These are phyloP conservation scores for Plasmodium cynomolgi DNA, from an alignment of 169 alveolate genomes.

Conservation along the genomic window DNA sequence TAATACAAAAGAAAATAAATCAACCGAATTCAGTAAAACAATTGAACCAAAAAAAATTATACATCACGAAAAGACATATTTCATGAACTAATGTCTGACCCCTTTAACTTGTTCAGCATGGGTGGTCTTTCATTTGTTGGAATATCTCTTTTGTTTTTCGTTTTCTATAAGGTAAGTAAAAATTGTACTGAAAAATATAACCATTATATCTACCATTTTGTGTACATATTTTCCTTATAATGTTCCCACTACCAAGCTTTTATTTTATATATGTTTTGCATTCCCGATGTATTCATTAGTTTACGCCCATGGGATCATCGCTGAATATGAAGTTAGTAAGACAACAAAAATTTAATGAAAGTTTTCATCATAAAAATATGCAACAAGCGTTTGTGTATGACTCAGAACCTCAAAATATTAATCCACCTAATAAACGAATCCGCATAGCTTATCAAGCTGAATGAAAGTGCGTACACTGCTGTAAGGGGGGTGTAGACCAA, in stretches of 20 bases:
- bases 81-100: neutral
- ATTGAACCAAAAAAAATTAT: neutral
- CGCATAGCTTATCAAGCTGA: neutral
- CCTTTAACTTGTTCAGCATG: neutral
- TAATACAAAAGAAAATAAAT: neutral
- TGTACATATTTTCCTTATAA: neutral
- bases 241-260: neutral
- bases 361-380: neutral
- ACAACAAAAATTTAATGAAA: neutral
- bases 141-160: neutral
- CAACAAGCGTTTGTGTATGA: neutral
- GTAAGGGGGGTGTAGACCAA: neutral
- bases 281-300: neutral
- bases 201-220: neutral
- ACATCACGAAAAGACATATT: neutral
- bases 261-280: neutral
- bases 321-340: neutral
- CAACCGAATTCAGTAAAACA: too few relatives aligned
- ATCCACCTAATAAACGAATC: neutral
- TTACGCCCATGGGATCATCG: neutral
- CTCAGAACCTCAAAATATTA: neutral
- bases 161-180: neutral
- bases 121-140: neutral
- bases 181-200: neutral
- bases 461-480: neutral